Conservation (phyloP, 139 green algal genomes). For the Raphidocelis subcapitata region DNA sequence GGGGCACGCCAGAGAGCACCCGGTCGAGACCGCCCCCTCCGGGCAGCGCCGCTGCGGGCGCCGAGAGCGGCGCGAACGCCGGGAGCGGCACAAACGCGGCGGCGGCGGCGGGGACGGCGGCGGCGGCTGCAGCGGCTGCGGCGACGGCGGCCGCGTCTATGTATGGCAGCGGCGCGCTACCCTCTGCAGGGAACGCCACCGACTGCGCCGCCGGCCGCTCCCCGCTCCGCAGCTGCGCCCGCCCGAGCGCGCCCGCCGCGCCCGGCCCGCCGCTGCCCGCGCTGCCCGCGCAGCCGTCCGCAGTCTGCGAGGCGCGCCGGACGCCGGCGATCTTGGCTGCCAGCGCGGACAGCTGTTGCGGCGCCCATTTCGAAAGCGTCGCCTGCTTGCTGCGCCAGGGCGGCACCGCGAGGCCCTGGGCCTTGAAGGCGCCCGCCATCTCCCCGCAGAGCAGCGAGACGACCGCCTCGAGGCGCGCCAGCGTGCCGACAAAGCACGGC, state of each 20-base stretch:
- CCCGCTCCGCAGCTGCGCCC: neutral
- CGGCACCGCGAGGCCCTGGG: constrained; percentile 53
- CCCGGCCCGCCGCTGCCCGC: neutral
- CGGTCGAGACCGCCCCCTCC: too few species aligned
- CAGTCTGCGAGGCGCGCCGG: neutral
- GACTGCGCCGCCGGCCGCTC: too few species aligned
- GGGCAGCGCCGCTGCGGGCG: too few species aligned
- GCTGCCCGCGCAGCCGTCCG: neutral
- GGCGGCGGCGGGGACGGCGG: neutral
- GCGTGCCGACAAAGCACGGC: constrained; percentile 51
- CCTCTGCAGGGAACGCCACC: neutral
- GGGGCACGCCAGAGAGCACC: too few species aligned
- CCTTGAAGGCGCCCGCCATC: constrained; percentile 55
- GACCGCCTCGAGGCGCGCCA: constrained; percentile 36
- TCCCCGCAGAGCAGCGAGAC: constrained; percentile 57
- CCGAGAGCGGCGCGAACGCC: too few species aligned
- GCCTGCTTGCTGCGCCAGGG: constrained; percentile 64
- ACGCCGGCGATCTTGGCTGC: constrained; percentile 26
- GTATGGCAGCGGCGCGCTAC: neutral
- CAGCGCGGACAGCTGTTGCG: constrained; percentile 30
- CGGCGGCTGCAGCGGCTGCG: neutral
- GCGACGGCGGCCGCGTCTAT: neutral
- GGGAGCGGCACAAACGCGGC: neutral
- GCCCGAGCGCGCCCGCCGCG: neutral
- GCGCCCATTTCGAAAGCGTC: constrained; percentile 66